These are phyloP conservation scores for Candida koratica DNA, from an alignment of 805 yeast species.

Conservation along the genomic window DNA sequence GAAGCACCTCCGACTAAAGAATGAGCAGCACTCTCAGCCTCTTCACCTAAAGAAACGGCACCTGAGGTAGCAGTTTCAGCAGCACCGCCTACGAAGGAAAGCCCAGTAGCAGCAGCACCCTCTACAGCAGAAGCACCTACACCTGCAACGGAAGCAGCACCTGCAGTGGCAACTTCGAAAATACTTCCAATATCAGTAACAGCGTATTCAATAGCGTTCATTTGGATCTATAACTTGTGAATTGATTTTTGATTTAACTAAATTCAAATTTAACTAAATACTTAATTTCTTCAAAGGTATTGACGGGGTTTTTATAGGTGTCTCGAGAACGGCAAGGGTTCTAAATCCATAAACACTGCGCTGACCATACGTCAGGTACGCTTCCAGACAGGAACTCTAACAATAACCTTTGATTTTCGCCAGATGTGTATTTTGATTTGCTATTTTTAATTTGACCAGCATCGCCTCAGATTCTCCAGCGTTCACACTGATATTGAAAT, in stretches of 20 bases:
- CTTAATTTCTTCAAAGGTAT: conserved; percentile 2
- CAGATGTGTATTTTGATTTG: conserved; percentile 1
- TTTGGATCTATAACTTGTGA: too few species aligned
- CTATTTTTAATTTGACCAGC: too few species aligned
- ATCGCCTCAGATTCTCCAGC: too few species aligned
- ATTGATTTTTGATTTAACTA: too few species aligned
- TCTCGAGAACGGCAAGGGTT: conserved; percentile 9
- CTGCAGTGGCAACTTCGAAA: conserved; percentile 15
- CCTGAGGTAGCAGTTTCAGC: conserved; percentile 11
- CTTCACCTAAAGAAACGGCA: conserved; percentile 16
- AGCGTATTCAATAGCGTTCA: conserved; percentile 31
- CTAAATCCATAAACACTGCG: conserved; percentile 12
- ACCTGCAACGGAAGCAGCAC: conserved; percentile 16
- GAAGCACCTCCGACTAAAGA: conserved; percentile 14
- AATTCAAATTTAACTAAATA: conserved; percentile 5
- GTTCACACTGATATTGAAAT: too few species aligned
- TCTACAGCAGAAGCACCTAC: conserved; percentile 13
- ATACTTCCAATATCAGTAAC: conserved; percentile 11
- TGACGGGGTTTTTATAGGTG: neutral
- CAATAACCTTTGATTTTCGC: neutral
- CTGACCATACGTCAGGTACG: conserved; percentile 9
- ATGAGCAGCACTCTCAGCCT: conserved; percentile 9
- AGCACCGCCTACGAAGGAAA: conserved; percentile 8
- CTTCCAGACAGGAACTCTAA: conserved; percentile 1
- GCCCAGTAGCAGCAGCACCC: conserved; percentile 4